These are phyloP conservation scores for Herpotrichia juniperi DNA, from an alignment of 2,329 filamentous ascomycete species.

Conservation along the genomic window DNA sequence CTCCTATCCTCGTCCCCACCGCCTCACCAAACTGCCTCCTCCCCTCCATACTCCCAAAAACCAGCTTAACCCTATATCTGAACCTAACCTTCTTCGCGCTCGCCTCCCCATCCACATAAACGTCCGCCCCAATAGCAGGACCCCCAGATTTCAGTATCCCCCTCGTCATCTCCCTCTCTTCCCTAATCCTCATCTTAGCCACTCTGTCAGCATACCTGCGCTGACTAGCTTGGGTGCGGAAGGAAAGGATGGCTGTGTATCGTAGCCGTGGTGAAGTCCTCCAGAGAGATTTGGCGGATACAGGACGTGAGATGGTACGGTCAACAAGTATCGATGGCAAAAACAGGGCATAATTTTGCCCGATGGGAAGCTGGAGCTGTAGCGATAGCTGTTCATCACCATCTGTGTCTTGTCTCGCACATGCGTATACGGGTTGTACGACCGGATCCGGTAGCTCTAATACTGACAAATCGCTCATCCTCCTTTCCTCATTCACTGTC, in stretches of 20 bases:
- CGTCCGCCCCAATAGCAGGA: neutral
- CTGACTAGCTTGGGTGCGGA: neutral
- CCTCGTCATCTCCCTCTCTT: neutral
- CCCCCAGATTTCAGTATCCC: neutral
- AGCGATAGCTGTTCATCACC: neutral
- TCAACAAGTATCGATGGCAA: neutral
- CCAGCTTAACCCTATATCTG: constrained; percentile 8
- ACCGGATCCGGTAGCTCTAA: too few species aligned
- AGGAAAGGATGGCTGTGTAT: neutral
- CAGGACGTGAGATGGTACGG: neutral
- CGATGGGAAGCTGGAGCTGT: too few species aligned
- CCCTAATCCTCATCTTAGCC: neutral
- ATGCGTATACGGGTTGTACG: too few species aligned
- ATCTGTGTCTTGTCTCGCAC: too few species aligned
- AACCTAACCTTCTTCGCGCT: constrained; percentile 6
- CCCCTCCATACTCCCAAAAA: constrained; percentile 8
- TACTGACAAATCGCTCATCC: neutral
- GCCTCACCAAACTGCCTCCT: constrained; percentile 1
- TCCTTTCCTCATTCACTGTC: neutral
- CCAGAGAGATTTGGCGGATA: neutral
- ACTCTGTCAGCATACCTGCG: too few species aligned
- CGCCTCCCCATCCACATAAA: constrained; percentile 5
- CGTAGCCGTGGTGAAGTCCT: neutral
- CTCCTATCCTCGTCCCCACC: too few species aligned
- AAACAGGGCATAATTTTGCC: neutral